Conservation (phyloP, 2,329 filamentous ascomycete species). For the Xylariales sp. region DNA sequence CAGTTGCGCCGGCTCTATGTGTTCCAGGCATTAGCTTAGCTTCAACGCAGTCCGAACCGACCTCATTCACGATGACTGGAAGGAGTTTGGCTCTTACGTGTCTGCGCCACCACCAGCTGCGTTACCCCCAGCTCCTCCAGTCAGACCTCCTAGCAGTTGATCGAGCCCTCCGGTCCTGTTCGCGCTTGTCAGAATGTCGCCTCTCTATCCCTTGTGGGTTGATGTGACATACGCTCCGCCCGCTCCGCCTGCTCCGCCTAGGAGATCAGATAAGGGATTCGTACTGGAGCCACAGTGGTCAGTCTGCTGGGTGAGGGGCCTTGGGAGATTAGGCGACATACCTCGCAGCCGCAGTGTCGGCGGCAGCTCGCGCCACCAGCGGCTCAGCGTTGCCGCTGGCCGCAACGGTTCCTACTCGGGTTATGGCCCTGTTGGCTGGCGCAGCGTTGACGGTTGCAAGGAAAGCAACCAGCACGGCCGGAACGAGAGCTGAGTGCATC, state of each 20-base stretch:
- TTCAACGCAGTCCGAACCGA: no score
- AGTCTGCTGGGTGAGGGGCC: no score
- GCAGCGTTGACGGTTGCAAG: constrained; percentile 9
- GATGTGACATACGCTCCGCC: constrained; percentile 2
- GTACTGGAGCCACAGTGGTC: no score
- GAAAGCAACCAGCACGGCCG: constrained; percentile 11
- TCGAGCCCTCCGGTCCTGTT: constrained; percentile 6
- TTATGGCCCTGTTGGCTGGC: not conserved
- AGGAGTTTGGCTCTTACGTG: no score
- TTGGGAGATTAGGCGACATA: not conserved
- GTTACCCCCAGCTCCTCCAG: constrained; percentile 1
- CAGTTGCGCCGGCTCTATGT: constrained; percentile 4
- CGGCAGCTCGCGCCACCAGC: not conserved
- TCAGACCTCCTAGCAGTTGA: constrained; percentile 2
- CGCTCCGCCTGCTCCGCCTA: constrained; percentile 2
- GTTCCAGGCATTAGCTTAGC: no score
- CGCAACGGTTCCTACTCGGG: constrained; percentile 1
- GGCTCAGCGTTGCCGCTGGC: not conserved
- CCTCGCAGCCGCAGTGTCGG: not conserved
- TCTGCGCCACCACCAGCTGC: no score
- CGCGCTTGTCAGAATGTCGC: not conserved
- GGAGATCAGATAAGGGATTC: not conserved
- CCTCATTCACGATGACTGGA: no score
- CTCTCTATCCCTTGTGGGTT: not conserved
- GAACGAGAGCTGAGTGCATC: constrained; percentile 12